These are phyloP conservation scores for Penicillium subrubescens DNA, from an alignment of 495 filamentous ascomycete species.

Conservation along the genomic window DNA sequence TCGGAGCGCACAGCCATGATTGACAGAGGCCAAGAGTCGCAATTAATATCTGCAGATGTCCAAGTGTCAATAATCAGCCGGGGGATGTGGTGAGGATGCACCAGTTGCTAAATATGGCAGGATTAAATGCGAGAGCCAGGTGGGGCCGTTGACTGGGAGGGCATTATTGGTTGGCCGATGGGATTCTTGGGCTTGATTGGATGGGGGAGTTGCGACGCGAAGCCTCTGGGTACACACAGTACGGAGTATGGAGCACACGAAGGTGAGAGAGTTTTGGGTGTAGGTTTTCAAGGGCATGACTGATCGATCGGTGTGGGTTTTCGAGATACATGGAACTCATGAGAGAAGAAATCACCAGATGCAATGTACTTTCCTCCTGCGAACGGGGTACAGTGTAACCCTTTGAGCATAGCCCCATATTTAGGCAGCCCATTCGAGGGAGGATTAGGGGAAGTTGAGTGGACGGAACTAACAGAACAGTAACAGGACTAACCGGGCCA, in stretches of 20 bases:
- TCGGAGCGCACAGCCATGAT: conserved; percentile 5
- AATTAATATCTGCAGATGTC: not conserved
- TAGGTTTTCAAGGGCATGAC: not conserved
- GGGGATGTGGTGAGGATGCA: not conserved
- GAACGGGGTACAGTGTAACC: not conserved
- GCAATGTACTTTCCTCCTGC: not conserved
- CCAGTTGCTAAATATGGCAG: conserved; percentile 10
- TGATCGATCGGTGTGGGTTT: not conserved
- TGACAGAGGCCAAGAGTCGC: not conserved
- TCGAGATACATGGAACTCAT: too few relatives aligned
- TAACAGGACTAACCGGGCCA: not conserved
- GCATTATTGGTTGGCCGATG: not conserved
- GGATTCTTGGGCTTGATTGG: not conserved
- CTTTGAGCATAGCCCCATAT: not conserved
- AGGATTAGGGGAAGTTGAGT: not conserved
- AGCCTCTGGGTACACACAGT: not conserved
- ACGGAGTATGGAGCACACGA: not conserved
- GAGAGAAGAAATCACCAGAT: not conserved
- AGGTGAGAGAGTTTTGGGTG: too few relatives aligned
- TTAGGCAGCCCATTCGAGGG: not conserved
- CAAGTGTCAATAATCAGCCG: not conserved
- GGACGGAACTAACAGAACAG: too few relatives aligned
- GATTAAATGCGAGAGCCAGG: not conserved
- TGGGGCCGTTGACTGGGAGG: not conserved
- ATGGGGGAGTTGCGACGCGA: not conserved